These are phyloP conservation scores for Fraxinus xanthoxyloides DNA, from an alignment of 305 asterid genomes.

Conservation along the genomic window DNA sequence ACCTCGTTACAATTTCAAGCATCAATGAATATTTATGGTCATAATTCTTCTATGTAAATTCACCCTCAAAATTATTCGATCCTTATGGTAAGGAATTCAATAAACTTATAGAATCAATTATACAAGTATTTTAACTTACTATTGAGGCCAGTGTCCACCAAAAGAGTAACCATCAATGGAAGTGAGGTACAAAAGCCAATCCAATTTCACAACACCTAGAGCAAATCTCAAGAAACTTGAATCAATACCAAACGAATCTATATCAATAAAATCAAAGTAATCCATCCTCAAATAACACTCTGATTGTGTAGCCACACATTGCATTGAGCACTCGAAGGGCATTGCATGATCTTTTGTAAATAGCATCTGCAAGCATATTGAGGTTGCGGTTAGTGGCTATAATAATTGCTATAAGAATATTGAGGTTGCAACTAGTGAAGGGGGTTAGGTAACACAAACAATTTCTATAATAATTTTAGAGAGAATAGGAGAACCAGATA, in stretches of 20 bases:
- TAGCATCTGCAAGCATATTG: constrained; percentile 75
- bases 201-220: constrained; percentile 59
- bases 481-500: no score
- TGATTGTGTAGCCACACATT: constrained; percentile 85
- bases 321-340: constrained; percentile 82
- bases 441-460: no score
- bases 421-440: no score
- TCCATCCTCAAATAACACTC: constrained; percentile 63
- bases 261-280: constrained; percentile 72
- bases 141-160: constrained; percentile 88
- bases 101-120: not conserved
- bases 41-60: no score
- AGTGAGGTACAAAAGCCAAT: constrained; percentile 73
- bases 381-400: constrained; percentile 82
- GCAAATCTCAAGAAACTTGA: constrained; percentile 77
- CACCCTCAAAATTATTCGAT: no score
- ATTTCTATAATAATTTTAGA: no score
- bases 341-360: constrained; percentile 48
- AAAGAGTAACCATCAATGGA: constrained; percentile 85
- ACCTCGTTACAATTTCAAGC: no score
- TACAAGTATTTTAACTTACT: constrained; percentile 46
- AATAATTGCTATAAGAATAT: no score
- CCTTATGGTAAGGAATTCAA: not conserved
- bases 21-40: no score
- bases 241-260: constrained; percentile 88